Evolutionary conservation across 108 stramenopile species (phyloP).

Genomic region (Fragilariopsis cylindrus): DNA sequence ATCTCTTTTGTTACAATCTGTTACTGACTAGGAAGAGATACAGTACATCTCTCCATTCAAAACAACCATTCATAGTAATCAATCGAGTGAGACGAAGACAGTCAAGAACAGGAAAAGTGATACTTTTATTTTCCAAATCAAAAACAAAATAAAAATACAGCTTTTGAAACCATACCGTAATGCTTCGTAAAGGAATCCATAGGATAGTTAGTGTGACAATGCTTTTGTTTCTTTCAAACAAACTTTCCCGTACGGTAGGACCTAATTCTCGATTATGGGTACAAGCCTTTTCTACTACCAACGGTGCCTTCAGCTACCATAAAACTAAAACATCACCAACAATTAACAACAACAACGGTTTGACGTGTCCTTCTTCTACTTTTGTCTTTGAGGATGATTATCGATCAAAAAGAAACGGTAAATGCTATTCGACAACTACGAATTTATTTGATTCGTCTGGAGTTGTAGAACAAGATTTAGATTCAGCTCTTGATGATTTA

Average conservation of each 20-base stretch:
- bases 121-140: neutral
- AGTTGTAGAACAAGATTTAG: conserved; percentile 56
- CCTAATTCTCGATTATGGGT: conserved; percentile 8
- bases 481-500: conserved; percentile 58
- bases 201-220: conserved; percentile 10
- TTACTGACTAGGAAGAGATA: no score
- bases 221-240: conserved; percentile 8
- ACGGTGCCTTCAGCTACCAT: neutral
- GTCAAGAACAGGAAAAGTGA: neutral
- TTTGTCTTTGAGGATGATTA: neutral
- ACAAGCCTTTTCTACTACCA: conserved; percentile 21
- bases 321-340: neutral
- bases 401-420: neutral
- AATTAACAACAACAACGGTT: neutral
- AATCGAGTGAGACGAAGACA: no score
- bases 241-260: conserved; percentile 7
- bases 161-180: no score
- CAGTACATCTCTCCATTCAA: no score
- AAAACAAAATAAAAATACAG: neutral
- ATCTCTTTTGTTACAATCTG: no score
- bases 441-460: conserved; percentile 4
- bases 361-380: neutral
- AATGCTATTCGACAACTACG: conserved; percentile 8
- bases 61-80: no score
- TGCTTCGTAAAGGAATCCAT: conserved; percentile 9